A percentile compares a stretch with the other conserved stretches of the same genome.
These are phyloP conservation scores for Mycena chlorophos DNA, from an alignment of 768 basidiomycete species.

Conservation along the genomic window DNA sequence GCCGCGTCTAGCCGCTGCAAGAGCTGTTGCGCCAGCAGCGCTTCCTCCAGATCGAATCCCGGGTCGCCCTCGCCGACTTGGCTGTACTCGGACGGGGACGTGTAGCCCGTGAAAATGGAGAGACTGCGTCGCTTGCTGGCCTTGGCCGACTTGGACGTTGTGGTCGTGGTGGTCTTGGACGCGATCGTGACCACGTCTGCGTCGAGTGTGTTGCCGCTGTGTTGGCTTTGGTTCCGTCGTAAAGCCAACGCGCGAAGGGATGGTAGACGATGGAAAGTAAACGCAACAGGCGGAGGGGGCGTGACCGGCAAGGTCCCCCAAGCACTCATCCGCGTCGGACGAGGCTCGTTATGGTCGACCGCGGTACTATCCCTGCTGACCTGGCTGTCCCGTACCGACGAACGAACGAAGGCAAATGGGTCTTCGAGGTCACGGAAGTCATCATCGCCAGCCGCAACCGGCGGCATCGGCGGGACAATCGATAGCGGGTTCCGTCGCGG, in stretches of 20 bases:
- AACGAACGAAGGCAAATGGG: conserved; percentile 21
- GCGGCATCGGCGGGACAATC: not conserved
- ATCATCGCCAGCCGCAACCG: conserved; percentile 14
- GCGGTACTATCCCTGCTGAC: not conserved
- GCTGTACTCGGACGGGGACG: conserved; percentile 22
- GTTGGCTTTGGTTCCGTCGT: not conserved
- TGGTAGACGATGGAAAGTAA: conserved; percentile 16
- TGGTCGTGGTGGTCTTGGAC: not conserved
- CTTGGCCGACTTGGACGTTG: not conserved
- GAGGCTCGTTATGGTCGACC: not conserved
- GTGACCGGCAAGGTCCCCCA: conserved; percentile 16
- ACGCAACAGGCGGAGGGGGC: not conserved
- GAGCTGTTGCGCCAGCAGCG: conserved; percentile 23
- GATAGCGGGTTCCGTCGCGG: conserved; percentile 12
- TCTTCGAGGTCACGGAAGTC: conserved; percentile 25
- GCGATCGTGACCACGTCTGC: not conserved
- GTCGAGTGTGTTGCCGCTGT: not conserved
- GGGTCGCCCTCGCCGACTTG: conserved; percentile 15
- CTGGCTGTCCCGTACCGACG: conserved; percentile 1
- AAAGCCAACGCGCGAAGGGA: conserved; percentile 10
- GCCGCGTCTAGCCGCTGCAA: conserved; percentile 21
- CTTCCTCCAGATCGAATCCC: conserved; percentile 24
- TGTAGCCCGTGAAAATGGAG: conserved; percentile 22
- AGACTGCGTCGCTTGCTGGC: conserved; percentile 4
- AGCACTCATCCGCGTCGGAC: conserved; percentile 21